Base-by-base conservation (phyloP, 2,329 filamentous ascomycete genomes). In the Phialophora chinensis region DNA sequence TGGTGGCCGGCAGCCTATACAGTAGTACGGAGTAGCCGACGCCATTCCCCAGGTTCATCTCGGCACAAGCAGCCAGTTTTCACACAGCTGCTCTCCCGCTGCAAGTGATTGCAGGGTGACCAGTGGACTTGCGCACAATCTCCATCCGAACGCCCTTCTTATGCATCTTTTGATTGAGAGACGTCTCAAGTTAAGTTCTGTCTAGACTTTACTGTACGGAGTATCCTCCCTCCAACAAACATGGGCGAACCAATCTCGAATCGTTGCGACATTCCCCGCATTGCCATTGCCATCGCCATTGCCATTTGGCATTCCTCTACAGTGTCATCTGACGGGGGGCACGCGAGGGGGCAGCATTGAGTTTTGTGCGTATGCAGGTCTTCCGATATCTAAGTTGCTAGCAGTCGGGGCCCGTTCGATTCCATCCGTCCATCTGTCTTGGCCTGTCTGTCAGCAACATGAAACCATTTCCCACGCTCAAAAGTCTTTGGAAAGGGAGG, bases 81-180 rank as follows among this genome's bases (percentile, higher is more conserved):
- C 11, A 11, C 25, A 6, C 49, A 25, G 49, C 49, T 52, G 49
- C 49, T 25, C 11, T 52, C 7, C 49, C 25, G 49, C 49, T 52
- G 49, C 49, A 52, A 17, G 49, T 52, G 49, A 52, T 52, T 52
- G 49, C 49, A 52, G 49, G 49, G 49, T 52, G 49, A 52, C 10
- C 49, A 27, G 49, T 52, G 49, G 49, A 52, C 49, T 52, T 12
- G 20, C 11, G 49, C 23, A 52, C 10, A 52, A 52, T 52, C 49
- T 52, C 49, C 49, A 52, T 52, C 20, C 49, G 20, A 27, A 27
- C 25, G 23, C 25, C 25, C 49, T 12, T 52, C 38, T 52, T 27
- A 52, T 52, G 49, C 49, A 52, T 29, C 49, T 52, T 52, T 27
- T 52, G 49, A 52, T 52, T 52, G 49, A 52, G 25, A 11, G 14